Base-by-base conservation (phyloP, 1,284 basidiomycete species). In the Porodaedalea pini region DNA sequence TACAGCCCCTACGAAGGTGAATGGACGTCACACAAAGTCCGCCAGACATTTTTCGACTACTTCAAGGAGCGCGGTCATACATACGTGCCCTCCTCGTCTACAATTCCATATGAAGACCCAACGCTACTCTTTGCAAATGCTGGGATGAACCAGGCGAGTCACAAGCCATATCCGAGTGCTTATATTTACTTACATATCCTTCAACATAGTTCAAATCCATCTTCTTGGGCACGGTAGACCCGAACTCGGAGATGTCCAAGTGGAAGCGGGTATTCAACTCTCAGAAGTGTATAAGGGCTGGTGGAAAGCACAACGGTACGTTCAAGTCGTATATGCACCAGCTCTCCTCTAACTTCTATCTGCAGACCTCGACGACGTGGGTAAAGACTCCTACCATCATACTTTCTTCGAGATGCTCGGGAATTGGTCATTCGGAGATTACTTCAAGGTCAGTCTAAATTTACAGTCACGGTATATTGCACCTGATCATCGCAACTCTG, bases 341-440 rank as follows among this genome's bases (percentile, higher is more conserved):
- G 1, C 19, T 40, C 13, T 13, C 3, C 8, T 27, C 8, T 47
- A 39, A 49, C 29, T 2, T 4, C 23, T 21, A 1, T 3, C 8
- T 34, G 15, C 29, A 95, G 93, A 99, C 74, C 80, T 99, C 55
- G 97, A 99, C 70, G 96, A 99, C 71, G 96, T 99, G 57, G 96
- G 96, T 49, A 97, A 96, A 74, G 96, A 99, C 71, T 92, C 91
- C 1, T 94, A 94, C 70, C 93, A 92, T 66, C 90, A 98, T 73
- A 99, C 97, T 2, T 99, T 99, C 77, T 99, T 99, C 69, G 96
- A 99, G 75, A 99, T 99, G 96, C 76, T 99, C 62, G 96, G 96
- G 44, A 99, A 99, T 74, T 99, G 96, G 96, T 98, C 94, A 8
- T 99, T 99, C 66, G 96, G 96, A 4, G 93, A 99, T 73, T 99